phyloP scores from a whole-genome alignment of 2,329 filamentous ascomycete species.

The Harringtonia aguacate region DNA sequence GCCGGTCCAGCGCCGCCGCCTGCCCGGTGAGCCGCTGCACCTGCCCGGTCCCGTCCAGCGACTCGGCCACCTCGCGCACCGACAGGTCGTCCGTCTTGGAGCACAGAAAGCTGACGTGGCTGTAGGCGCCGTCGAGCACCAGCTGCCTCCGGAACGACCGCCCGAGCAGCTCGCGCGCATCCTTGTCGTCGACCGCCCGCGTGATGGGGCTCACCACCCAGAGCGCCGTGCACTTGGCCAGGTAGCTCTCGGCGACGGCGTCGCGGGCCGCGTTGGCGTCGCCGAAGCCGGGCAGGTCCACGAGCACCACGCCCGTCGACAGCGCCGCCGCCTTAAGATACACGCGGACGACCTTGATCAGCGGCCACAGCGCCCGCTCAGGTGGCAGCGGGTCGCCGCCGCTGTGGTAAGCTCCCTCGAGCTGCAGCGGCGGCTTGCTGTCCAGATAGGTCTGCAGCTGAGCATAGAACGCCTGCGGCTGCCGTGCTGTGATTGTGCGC shows the following conservation, averaged over 20 bases:
- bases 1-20: not conserved
- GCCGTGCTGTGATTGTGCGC: conserved; percentile 24
- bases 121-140: conserved; percentile 45
- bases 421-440: conserved; percentile 29
- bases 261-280: conserved; percentile 50
- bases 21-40: not conserved
- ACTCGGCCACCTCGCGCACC: conserved; percentile 14
- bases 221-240: conserved; percentile 47
- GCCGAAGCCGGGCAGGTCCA: conserved; percentile 45
- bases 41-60: not conserved
- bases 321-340: conserved; percentile 23
- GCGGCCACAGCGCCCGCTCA: conserved; percentile 30
- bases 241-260: conserved; percentile 45
- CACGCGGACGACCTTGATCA: conserved; percentile 39
- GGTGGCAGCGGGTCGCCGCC: conserved; percentile 11
- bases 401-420: not conserved
- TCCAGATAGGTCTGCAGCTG: conserved; percentile 40
- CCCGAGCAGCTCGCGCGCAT: conserved; percentile 43
- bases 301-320: conserved; percentile 23
- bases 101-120: conserved; percentile 48
- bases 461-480: conserved; percentile 29
- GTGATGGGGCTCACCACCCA: conserved; percentile 55
- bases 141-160: conserved; percentile 47
- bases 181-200: conserved; percentile 48
- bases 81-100: conserved; percentile 51